Evolutionary conservation across 106 monocot species (phyloP).

Genomic region (Allium fistulosum): DNA sequence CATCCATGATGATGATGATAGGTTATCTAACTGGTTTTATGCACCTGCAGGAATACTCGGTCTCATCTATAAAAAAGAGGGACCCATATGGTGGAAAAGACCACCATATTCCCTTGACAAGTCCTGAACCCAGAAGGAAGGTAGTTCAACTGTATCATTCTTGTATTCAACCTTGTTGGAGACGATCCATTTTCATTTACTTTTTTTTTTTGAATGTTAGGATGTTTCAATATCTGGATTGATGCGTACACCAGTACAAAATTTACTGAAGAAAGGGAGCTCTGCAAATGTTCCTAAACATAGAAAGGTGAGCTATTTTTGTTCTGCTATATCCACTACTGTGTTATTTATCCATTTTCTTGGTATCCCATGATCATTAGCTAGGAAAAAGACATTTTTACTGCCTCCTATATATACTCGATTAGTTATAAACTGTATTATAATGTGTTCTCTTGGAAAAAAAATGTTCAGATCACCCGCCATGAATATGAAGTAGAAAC

Average conservation of each 20-base stretch:
- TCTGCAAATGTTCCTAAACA: conserved; percentile 24
- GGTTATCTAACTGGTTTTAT: background rate
- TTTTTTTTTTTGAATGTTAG: conserved; percentile 29
- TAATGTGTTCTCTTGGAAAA: no score
- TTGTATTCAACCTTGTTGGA: no score
- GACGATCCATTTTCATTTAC: background rate
- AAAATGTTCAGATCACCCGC: conserved; percentile 51
- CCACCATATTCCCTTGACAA: conserved; percentile 27
- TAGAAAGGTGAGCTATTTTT: background rate
- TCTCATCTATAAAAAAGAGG: conserved; percentile 79
- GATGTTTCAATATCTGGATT: conserved; percentile 50
- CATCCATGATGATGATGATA: no score
- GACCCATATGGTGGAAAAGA: conserved; percentile 44
- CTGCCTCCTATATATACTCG: no score
- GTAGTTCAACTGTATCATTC: conserved; percentile 10
- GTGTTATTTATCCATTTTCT: no score
- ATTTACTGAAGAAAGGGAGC: conserved; percentile 56
- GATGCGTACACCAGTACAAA: conserved; percentile 73
- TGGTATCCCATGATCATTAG: no score
- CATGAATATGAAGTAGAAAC: conserved; percentile 98
- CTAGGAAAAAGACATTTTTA: no score
- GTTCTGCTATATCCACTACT: no score
- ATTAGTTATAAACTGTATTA: no score
- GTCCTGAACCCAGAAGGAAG: conserved; percentile 58
- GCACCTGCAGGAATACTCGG: conserved; percentile 64